phyloP scores from a whole-genome alignment of 2,329 filamentous ascomycete genomes.

The Fusarium sp. region DNA sequence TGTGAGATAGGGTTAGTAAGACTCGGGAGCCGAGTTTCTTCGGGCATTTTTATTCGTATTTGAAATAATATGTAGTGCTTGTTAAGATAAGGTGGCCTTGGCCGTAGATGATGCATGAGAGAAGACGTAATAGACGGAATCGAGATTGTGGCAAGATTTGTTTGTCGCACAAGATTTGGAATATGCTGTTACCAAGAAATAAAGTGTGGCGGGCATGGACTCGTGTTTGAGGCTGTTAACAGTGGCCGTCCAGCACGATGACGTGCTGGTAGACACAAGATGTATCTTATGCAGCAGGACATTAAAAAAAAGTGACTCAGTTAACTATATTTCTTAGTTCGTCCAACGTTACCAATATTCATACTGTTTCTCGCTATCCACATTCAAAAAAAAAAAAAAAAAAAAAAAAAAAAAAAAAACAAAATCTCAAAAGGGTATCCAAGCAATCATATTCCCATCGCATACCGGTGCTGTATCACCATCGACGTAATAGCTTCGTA shows the following conservation, averaged over 20 bases:
- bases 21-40: background rate
- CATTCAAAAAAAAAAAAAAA: no score
- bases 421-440: background rate
- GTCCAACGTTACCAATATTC: accelerated
- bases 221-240: background rate
- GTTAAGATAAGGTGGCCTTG: background rate
- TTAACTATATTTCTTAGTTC: background rate
- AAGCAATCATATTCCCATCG: background rate
- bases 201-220: background rate
- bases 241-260: accelerated
- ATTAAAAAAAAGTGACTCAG: accelerated
- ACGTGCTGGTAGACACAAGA: background rate
- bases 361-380: no score
- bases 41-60: background rate
- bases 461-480: background rate
- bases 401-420: no score
- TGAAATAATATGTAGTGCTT: background rate
- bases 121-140: background rate
- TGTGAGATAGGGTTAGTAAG: background rate
- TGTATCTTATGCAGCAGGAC: accelerated
- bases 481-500: background rate
- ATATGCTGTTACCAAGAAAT: background rate
- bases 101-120: background rate
- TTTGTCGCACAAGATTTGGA: slow-evolving; percentile 21
- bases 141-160: background rate